phyloP scores from a whole-genome alignment of 345 rosid genomes.

The Atalantia buxifolia region DNA sequence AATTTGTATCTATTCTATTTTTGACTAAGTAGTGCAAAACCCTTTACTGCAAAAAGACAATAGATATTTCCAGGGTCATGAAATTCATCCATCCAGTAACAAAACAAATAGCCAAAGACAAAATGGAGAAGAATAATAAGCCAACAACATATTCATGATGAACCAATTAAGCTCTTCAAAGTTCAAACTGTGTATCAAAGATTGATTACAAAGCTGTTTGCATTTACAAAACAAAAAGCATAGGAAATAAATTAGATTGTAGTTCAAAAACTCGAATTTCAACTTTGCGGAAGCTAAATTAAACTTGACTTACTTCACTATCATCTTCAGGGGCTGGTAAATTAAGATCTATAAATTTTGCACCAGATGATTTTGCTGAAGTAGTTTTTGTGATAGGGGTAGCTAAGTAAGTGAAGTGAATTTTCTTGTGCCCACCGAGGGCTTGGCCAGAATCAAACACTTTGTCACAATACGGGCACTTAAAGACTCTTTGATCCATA shows the following conservation, averaged over 20 bases:
- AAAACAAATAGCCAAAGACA: no score
- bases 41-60: background rate
- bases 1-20: background rate
- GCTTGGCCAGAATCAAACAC: constrained; percentile 62
- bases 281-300: constrained; percentile 2
- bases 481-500: constrained; percentile 5
- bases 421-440: constrained; percentile 60
- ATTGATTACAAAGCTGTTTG: background rate
- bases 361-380: background rate
- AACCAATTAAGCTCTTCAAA: background rate
- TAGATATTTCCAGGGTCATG: background rate
- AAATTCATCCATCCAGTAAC: background rate
- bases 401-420: constrained; percentile 30
- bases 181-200: background rate
- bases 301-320: constrained; percentile 13
- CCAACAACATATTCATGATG: background rate
- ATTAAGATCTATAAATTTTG: constrained; percentile 37
- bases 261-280: background rate
- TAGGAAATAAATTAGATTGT: background rate
- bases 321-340: constrained; percentile 29
- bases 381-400: background rate
- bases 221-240: background rate
- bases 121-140: background rate
- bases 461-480: constrained; percentile 41
- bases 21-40: background rate